A percentile compares a stretch with the other conserved stretches of the same genome.
These are phyloP conservation scores for Monotropa hypopitys DNA, from an alignment of 179 eudicot genomes.

Conservation along the genomic window DNA sequence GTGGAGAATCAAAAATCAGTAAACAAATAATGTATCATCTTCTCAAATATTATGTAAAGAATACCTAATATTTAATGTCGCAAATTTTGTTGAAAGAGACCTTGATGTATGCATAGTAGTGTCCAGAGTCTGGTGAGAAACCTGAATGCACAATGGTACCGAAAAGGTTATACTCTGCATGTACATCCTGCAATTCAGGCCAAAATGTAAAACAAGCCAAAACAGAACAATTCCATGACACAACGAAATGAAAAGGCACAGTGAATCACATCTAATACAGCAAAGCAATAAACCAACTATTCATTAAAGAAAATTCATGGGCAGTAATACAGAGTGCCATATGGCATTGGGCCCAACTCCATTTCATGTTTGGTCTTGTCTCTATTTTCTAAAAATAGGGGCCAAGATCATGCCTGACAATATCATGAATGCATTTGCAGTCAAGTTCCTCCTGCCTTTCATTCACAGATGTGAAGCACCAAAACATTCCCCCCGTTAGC, in stretches of 20 bases:
- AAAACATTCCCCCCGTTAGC: background rate
- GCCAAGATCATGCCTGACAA: background rate
- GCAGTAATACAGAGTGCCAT: background rate
- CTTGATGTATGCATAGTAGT: constrained; percentile 94
- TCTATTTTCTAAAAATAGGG: background rate
- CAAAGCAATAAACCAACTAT: background rate
- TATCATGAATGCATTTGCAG: background rate
- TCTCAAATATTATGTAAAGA: background rate
- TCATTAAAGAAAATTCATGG: background rate
- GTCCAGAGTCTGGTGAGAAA: constrained; percentile 88
- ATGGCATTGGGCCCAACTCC: background rate
- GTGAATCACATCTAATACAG: background rate
- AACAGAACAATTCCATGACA: background rate
- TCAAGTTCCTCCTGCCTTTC: background rate
- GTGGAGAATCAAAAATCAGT: constrained; percentile 8
- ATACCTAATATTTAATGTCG: background rate
- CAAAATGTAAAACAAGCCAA: background rate
- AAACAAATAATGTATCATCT: background rate
- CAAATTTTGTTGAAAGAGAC: constrained; percentile 17
- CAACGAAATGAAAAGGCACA: background rate
- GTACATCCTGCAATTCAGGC: constrained; percentile 56
- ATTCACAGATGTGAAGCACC: background rate
- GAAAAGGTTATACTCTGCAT: constrained; percentile 80
- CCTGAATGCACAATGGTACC: constrained; percentile 97
- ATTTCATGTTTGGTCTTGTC: background rate